These are phyloP conservation scores for Arabidopsis suecica DNA, from an alignment of 345 rosid genomes.

Conservation along the genomic window DNA sequence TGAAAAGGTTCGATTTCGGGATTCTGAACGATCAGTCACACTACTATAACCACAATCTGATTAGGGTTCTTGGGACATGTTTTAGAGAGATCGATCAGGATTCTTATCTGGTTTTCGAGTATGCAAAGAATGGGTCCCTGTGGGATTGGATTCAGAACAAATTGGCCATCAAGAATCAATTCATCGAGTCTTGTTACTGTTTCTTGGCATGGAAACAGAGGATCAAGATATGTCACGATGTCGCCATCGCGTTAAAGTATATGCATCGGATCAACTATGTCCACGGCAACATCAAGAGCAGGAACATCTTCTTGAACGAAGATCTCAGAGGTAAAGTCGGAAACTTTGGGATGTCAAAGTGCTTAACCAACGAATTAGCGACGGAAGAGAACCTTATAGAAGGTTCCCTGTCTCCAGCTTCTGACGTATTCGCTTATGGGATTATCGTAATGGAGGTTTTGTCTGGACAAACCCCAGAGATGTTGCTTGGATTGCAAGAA, in stretches of 20 bases:
- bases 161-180: constrained; percentile 88
- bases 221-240: constrained; percentile 80
- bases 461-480: constrained; percentile 66
- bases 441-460: constrained; percentile 71
- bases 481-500: constrained; percentile 46
- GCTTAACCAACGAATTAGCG: constrained; percentile 48
- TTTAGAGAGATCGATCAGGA: constrained; percentile 46
- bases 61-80: constrained; percentile 77
- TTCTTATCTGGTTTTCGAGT: constrained; percentile 73
- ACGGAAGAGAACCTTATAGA: constrained; percentile 54
- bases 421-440: constrained; percentile 78
- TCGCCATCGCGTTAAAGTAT: constrained; percentile 81
- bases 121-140: constrained; percentile 82
- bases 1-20: constrained; percentile 58
- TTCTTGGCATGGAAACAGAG: constrained; percentile 92
- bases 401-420: constrained; percentile 55
- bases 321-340: constrained; percentile 89
- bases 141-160: constrained; percentile 96
- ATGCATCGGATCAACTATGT: constrained; percentile 85
- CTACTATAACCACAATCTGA: constrained; percentile 75
- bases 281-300: constrained; percentile 71
- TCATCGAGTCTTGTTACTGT: constrained; percentile 88
- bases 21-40: constrained; percentile 58
- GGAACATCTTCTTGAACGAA: constrained; percentile 83
- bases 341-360: constrained; percentile 71